A percentile compares a stretch with the other conserved stretches of the same genome.
Conservation (phyloP, 805 yeast species). For the Teunomyces stri region DNA sequence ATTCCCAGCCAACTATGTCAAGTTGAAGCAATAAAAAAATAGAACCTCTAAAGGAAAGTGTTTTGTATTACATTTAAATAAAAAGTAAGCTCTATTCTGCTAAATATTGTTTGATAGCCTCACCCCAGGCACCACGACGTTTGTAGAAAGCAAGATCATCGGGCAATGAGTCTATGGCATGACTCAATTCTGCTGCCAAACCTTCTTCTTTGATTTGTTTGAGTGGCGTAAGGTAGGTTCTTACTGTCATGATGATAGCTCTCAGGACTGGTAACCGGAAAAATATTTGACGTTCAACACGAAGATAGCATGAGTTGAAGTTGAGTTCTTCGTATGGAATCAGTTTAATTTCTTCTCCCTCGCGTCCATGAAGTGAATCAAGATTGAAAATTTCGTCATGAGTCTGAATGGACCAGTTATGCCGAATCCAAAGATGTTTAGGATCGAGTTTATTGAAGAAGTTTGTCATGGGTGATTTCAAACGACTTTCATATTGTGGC, state of each 20-base stretch:
- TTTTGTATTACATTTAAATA: neutral
- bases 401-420: slow-evolving; percentile 70
- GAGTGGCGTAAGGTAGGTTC: slow-evolving; percentile 36
- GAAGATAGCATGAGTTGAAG: slow-evolving; percentile 32
- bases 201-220: slow-evolving; percentile 31
- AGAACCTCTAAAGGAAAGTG: neutral
- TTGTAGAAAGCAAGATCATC: slow-evolving; percentile 39
- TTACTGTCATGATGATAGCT: slow-evolving; percentile 36
- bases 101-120: slow-evolving; percentile 33
- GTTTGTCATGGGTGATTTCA: slow-evolving; percentile 62
- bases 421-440: slow-evolving; percentile 56
- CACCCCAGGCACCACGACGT: slow-evolving; percentile 37
- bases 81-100: slow-evolving; percentile 2
- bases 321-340: slow-evolving; percentile 29
- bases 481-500: slow-evolving; percentile 58
- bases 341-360: slow-evolving; percentile 23
- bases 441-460: slow-evolving; percentile 58
- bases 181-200: slow-evolving; percentile 24
- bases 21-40: slow-evolving; percentile 13
- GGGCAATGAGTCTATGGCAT: slow-evolving; percentile 37
- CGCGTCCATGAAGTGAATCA: slow-evolving; percentile 31
- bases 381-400: slow-evolving; percentile 40
- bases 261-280: slow-evolving; percentile 34
- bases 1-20: slow-evolving; percentile 90
- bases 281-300: slow-evolving; percentile 38